phyloP scores from a whole-genome alignment of 495 filamentous ascomycete genomes.

The Platismatia glauca region DNA sequence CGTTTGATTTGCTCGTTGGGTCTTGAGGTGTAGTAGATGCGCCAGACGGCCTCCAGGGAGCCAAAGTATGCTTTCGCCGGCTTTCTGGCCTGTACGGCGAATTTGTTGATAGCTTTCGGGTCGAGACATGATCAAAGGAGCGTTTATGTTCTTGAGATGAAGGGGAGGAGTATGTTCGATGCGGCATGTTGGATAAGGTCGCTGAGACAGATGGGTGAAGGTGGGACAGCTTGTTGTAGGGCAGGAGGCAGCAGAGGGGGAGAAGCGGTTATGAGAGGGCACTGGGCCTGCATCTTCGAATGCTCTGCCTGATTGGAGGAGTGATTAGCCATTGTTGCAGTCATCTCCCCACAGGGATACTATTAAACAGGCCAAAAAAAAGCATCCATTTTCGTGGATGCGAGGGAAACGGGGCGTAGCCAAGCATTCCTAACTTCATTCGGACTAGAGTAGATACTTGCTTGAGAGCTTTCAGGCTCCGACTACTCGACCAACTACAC shows the following conservation, averaged over 20 bases:
- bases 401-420: background rate
- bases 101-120: background rate
- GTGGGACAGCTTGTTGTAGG: background rate
- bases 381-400: conserved; percentile 1
- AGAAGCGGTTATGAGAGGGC: background rate
- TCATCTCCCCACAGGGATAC: background rate
- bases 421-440: too few relatives aligned
- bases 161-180: conserved; percentile 1
- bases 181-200: conserved; percentile 1
- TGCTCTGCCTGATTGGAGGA: background rate
- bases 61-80: too few relatives aligned
- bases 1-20: too few relatives aligned
- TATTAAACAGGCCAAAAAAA: background rate
- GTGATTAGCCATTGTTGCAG: conserved; percentile 1
- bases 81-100: too few relatives aligned
- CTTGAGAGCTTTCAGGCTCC: background rate
- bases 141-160: background rate
- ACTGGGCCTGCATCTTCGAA: conserved; percentile 3
- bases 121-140: background rate
- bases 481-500: background rate
- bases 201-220: background rate
- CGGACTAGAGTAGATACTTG: background rate
- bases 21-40: too few relatives aligned
- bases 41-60: too few relatives aligned
- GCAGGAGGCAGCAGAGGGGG: too few relatives aligned